A percentile compares a stretch with the other conserved stretches of the same genome.
Conservation (phyloP, 805 yeast genomes). For the Tetrapisispora fleetii region DNA sequence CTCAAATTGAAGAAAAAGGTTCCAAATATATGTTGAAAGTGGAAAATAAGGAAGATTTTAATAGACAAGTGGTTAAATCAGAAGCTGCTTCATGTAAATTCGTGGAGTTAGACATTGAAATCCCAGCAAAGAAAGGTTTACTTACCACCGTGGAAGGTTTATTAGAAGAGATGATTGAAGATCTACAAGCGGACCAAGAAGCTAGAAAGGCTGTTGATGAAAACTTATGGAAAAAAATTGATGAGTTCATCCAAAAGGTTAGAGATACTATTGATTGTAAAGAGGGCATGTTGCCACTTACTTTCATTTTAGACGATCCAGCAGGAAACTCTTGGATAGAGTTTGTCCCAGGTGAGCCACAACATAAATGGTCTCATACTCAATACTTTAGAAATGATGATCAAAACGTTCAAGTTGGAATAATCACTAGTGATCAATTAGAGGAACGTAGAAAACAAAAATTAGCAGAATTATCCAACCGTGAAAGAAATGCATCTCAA, state of each 20-base stretch:
- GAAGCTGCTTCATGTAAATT: conserved; percentile 77
- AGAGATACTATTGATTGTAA: conserved; percentile 54
- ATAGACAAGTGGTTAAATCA: conserved; percentile 84
- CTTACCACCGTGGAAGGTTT: conserved; percentile 88
- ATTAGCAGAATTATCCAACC: conserved; percentile 27
- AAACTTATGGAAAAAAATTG: conserved; percentile 65
- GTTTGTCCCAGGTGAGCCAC: conserved; percentile 73
- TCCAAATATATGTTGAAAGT: conserved; percentile 58
- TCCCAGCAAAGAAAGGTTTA: conserved; percentile 92
- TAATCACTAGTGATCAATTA: conserved; percentile 53
- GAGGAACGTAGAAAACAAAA: conserved; percentile 30
- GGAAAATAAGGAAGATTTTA: conserved; percentile 63
- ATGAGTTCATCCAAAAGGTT: conserved; percentile 54
- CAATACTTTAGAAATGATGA: conserved; percentile 80
- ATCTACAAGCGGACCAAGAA: conserved; percentile 71
- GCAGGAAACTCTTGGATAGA: conserved; percentile 97
- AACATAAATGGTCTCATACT: conserved; percentile 80
- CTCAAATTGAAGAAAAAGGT: conserved; percentile 84
- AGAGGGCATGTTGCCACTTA: conserved; percentile 60
- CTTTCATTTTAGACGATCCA: conserved; percentile 80
- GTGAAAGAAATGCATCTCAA: conserved; percentile 29
- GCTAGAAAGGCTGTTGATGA: conserved; percentile 68
- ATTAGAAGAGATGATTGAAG: conserved; percentile 71
- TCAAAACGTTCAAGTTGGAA: conserved; percentile 77
- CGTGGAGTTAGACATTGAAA: conserved; percentile 79